Evolutionary conservation across 2,329 filamentous ascomycete species (phyloP).

Genomic region (Alternaria atra): DNA sequence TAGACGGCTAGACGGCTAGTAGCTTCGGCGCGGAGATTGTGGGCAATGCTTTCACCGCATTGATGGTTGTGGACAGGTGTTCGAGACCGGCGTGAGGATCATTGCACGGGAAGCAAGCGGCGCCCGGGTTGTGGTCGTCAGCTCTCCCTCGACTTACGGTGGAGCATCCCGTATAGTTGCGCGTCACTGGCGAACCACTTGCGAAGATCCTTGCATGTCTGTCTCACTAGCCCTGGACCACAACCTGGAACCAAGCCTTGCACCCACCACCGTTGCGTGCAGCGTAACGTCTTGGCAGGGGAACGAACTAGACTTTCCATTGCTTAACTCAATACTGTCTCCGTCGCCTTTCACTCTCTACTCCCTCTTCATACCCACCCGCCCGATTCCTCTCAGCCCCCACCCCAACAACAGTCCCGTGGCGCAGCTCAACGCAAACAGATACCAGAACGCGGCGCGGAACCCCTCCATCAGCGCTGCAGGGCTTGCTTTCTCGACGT

Average conservation of each 20-base stretch:
- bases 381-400: constrained; percentile 56
- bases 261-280: background rate
- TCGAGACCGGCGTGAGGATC: constrained; percentile 1
- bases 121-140: constrained; percentile 10
- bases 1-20: constrained; percentile 3
- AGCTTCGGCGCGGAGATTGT: background rate
- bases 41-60: constrained; percentile 9
- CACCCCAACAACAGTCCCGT: constrained; percentile 47
- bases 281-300: constrained; percentile 15
- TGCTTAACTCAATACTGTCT: background rate
- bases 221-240: background rate
- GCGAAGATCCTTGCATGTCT: background rate
- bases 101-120: constrained; percentile 8
- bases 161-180: constrained; percentile 11
- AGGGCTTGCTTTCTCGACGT: constrained; percentile 42
- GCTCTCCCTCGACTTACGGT: constrained; percentile 5
- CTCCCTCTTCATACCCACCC: constrained; percentile 55
- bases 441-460: constrained; percentile 55
- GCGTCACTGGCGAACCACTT: constrained; percentile 1
- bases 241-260: background rate
- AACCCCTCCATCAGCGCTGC: constrained; percentile 54
- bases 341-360: constrained; percentile 12
- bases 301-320: background rate
- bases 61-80: constrained; percentile 1
- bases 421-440: constrained; percentile 48